Conservation (phyloP, 108 stramenopile species). For the Skeletonema potamos region DNA sequence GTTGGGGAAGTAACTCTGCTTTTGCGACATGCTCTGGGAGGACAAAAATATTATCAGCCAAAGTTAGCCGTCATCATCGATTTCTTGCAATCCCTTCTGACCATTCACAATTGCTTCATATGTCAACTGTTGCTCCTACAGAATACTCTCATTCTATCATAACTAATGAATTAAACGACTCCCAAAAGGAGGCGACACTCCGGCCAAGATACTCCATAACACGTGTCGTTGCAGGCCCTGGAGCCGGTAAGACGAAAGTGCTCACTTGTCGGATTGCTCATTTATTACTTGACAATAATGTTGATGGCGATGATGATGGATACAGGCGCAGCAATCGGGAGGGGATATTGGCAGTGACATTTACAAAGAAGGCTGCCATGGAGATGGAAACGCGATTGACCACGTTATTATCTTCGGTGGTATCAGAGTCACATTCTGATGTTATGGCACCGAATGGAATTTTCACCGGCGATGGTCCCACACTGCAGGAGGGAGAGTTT, state of each 20-base stretch:
- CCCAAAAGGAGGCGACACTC: conserved; percentile 73
- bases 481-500: background rate
- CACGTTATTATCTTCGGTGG: conserved; percentile 26
- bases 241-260: conserved; percentile 90
- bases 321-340: background rate
- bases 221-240: conserved; percentile 88
- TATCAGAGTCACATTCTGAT: conserved; percentile 5
- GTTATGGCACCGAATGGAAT: background rate
- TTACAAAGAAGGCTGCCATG: conserved; percentile 89
- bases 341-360: conserved; percentile 87
- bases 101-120: background rate
- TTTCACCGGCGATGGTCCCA: background rate
- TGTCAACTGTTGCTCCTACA: background rate
- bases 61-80: background rate
- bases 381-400: conserved; percentile 85
- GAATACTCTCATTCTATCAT: conserved; percentile 6
- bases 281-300: conserved; percentile 46
- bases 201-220: conserved; percentile 58
- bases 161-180: conserved; percentile 58
- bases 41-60: background rate
- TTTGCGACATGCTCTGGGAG: background rate
- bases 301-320: conserved; percentile 5
- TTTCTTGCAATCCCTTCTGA: background rate
- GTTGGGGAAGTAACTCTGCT: background rate
- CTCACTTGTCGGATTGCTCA: conserved; percentile 87